Percentiles rank a stretch among this genome's conserved stretches.
phyloP scores from a whole-genome alignment of 2,329 filamentous ascomycete species.

The Pseudocercospora musae region DNA sequence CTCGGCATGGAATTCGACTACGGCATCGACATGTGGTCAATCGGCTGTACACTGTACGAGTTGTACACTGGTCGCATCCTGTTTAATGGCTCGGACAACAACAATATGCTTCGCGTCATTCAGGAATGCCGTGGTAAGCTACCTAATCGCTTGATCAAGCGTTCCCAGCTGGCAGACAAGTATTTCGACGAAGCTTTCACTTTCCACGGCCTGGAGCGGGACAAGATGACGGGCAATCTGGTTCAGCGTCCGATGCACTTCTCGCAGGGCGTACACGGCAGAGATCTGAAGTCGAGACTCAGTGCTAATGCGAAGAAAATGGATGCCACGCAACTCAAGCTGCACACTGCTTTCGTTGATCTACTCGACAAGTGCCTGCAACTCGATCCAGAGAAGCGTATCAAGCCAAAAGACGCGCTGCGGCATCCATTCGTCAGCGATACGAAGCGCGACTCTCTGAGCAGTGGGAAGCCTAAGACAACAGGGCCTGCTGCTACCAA shows the following conservation, averaged over 20 bases:
- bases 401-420: conserved; percentile 80
- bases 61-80: conserved; percentile 96
- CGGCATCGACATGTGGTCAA: conserved; percentile 94
- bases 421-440: conserved; percentile 76
- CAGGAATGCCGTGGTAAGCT: conserved; percentile 95
- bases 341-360: conserved; percentile 80
- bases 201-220: conserved; percentile 79
- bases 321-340: conserved; percentile 68
- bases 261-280: conserved; percentile 50
- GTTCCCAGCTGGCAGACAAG: conserved; percentile 68
- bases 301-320: conserved; percentile 65
- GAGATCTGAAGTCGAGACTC: conserved; percentile 78
- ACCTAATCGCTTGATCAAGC: conserved; percentile 81
- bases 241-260: conserved; percentile 64
- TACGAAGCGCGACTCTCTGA: conserved; percentile 12
- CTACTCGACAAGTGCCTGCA: conserved; percentile 83
- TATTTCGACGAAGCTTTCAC: conserved; percentile 70
- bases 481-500: conserved; percentile 1
- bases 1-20: conserved; percentile 95
- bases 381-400: conserved; percentile 88
- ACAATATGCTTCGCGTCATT: conserved; percentile 94
- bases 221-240: conserved; percentile 83
- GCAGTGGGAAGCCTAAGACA: conserved; percentile 13
- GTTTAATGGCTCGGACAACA: conserved; percentile 93
- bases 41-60: conserved; percentile 95